Base-by-base conservation (phyloP, 1,284 basidiomycete species). In the Tremellales sp. region DNA sequence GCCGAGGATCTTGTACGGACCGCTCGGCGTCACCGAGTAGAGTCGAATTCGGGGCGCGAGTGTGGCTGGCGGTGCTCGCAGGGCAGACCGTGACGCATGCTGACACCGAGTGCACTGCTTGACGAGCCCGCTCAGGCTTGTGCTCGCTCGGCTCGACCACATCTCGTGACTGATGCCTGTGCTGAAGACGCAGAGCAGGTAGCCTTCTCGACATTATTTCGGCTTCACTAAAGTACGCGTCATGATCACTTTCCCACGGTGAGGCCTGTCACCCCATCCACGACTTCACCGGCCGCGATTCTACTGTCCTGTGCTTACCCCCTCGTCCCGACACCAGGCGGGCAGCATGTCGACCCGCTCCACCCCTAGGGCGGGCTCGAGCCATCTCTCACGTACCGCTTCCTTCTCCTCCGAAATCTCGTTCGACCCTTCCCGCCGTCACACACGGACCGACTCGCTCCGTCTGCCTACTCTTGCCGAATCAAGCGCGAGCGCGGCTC, bases 1-100 rank as follows among this genome's bases (percentile, higher is more conserved):
- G 22, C 68, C 68, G 42, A 64, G 52, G 47, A 74, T 52, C 0
- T 45, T 54, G 45, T 67, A 61, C 3, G 64, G 33, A n/a, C 15
- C 15, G 15, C 15, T n/a, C 15, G 33, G 15, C 13, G 33, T 13
- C 19, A 17, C 19, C 6, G 5, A 7, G 33, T n/a, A n/a, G 6
- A 5, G 33, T 4, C 33, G 33, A 4, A 5, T 5, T 15, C 13
- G 33, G 13, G 33, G 6, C 6, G 15, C 6, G 4, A 36, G 33
- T 7, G 33, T 13, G 6, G 19, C 6, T 36, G 6, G 33, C 5
- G 13, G 4, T 7, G 5, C 15, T 17, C 13, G 33, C 15, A 4
- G 15, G 33, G 33, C 15, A 15, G 4, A 5, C 33, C 4, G 33
- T 6, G 33, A 36, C 15, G 4, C 13, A 36, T 36, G 19, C 19